Percentiles rank a stretch among this genome's conserved stretches.
These are phyloP conservation scores for Fimicolochytrium jonesii DNA, from an alignment of 192 early-diverging fungal genomes.

Conservation along the genomic window DNA sequence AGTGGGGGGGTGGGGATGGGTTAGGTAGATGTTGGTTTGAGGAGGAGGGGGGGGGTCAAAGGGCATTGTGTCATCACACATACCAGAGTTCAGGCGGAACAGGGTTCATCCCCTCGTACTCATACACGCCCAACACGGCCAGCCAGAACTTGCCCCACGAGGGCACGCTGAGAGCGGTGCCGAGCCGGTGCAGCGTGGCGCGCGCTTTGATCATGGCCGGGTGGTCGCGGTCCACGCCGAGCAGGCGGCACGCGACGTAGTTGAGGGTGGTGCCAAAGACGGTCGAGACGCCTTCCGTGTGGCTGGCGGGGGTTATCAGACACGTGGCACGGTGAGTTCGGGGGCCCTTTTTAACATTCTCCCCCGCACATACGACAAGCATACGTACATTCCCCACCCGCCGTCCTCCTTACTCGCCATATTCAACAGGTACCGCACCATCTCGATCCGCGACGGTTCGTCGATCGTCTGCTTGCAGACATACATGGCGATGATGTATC, in stretches of 20 bases:
- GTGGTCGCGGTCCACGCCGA: conserved; percentile 83
- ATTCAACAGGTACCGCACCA: conserved; percentile 83
- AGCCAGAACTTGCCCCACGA: conserved; percentile 99
- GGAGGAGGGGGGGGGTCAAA: too few species aligned
- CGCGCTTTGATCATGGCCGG: conserved; percentile 81
- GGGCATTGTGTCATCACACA: too few species aligned
- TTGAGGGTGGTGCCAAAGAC: conserved; percentile 96
- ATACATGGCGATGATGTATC: conserved; percentile 84
- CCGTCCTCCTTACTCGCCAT: conserved; percentile 81
- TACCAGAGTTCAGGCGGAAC: conserved; percentile 91
- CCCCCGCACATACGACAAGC: not conserved
- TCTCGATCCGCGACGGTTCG: conserved; percentile 64
- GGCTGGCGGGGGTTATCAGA: conserved; percentile 42
- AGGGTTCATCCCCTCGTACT: conserved; percentile 95
- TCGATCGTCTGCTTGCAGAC: conserved; percentile 69
- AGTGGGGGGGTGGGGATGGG: not conserved
- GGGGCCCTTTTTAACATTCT: too few species aligned
- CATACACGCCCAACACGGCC: conserved; percentile 80
- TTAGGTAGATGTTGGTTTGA: too few species aligned
- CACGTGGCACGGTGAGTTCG: too few species aligned
- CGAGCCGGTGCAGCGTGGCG: conserved; percentile 73
- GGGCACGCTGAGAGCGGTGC: conserved; percentile 79
- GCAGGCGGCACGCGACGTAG: conserved; percentile 83
- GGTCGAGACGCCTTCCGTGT: conserved; percentile 87
- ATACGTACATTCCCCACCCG: conserved; percentile 88